Conservation (phyloP, 805 yeast species). For the Wickerhamiella bombiphila region DNA sequence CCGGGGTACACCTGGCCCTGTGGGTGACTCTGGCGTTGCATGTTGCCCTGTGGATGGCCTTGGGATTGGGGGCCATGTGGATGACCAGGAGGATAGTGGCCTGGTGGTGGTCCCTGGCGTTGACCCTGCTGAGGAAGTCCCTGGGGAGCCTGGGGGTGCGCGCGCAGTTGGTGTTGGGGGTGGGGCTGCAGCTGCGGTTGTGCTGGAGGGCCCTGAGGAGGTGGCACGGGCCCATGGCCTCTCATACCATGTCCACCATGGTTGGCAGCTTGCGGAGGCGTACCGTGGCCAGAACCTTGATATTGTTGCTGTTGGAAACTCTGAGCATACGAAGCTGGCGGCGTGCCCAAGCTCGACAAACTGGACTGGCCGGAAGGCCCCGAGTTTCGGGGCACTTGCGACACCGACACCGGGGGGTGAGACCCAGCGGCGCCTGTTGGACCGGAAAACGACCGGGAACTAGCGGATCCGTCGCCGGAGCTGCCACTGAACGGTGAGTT, state of each 20-base stretch:
- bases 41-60: not conserved
- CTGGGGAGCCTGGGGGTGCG: slow-evolving; percentile 1
- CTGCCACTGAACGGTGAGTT: too few relatives aligned
- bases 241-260: too few relatives aligned
- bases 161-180: slow-evolving; percentile 2
- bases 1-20: too few relatives aligned
- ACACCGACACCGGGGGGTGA: too few relatives aligned
- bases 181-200: slow-evolving; percentile 4
- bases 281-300: not conserved
- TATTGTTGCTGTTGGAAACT: not conserved
- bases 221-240: too few relatives aligned
- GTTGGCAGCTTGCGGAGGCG: not conserved
- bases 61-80: not conserved
- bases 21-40: not conserved
- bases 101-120: not conserved
- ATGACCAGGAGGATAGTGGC: not conserved
- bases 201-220: slow-evolving; percentile 2
- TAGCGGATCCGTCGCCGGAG: too few relatives aligned
- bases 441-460: too few relatives aligned
- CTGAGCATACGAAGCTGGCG: not conserved
- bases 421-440: too few relatives aligned
- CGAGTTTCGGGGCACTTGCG: slow-evolving; percentile 3
- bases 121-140: not conserved
- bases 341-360: slow-evolving; percentile 6
- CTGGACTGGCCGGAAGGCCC: slow-evolving; percentile 1